phyloP scores from a whole-genome alignment of 2,329 filamentous ascomycete genomes.

The Didymella glomerata region DNA sequence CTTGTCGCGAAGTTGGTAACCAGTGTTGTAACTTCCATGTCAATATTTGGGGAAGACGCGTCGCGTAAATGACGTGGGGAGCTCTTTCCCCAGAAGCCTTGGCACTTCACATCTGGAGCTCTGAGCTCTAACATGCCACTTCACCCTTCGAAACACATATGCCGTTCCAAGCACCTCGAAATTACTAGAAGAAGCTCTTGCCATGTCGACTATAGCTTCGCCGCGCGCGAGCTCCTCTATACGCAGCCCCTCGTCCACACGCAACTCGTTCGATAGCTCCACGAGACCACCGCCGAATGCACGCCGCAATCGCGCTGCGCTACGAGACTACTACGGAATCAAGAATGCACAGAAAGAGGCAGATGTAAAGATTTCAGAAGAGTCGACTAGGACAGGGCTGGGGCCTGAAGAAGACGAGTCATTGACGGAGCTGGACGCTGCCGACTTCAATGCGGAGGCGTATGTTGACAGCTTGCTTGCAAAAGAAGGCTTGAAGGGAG shows the following conservation, averaged over 20 bases:
- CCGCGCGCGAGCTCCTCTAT: constrained; percentile 67
- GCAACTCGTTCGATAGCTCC: constrained; percentile 70
- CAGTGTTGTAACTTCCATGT: background rate
- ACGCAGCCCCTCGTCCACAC: constrained; percentile 76
- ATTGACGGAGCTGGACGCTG: constrained; percentile 73
- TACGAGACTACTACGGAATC: constrained; percentile 95
- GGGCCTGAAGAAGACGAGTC: constrained; percentile 64
- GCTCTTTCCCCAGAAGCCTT: no score
- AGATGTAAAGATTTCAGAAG: constrained; percentile 45
- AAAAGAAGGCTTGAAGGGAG: constrained; percentile 70
- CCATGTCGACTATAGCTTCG: constrained; percentile 68
- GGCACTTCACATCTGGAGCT: constrained; percentile 27
- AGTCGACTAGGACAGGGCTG: constrained; percentile 42
- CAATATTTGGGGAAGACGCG: constrained; percentile 25
- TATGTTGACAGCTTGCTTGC: constrained; percentile 71
- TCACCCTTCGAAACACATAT: constrained; percentile 4
- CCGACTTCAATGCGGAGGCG: constrained; percentile 74
- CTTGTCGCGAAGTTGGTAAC: background rate
- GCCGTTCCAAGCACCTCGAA: background rate
- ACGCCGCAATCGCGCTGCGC: constrained; percentile 79
- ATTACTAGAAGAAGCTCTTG: constrained; percentile 9
- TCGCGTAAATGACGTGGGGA: constrained; percentile 33
- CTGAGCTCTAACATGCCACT: constrained; percentile 9
- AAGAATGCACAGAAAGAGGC: constrained; percentile 56
- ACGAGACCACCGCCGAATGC: constrained; percentile 51